Conservation (phyloP, 2,329 filamentous ascomycete genomes). For the Neocucurbitaria cava region DNA sequence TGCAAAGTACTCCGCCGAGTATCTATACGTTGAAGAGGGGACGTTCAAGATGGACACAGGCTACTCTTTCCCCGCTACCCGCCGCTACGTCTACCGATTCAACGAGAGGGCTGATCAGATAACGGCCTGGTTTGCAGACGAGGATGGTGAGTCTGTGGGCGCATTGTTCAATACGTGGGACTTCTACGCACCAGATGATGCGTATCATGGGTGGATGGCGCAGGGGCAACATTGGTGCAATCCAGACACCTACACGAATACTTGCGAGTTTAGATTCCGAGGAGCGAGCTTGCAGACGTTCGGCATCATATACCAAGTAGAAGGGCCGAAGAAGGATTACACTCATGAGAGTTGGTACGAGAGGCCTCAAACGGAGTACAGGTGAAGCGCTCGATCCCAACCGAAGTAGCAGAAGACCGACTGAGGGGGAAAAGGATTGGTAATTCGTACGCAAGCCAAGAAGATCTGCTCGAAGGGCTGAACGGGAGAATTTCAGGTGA, state of each 20-base stretch:
- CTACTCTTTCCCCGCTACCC: constrained; percentile 65
- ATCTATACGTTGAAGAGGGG: constrained; percentile 71
- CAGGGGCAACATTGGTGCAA: constrained; percentile 74
- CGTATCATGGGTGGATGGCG: constrained; percentile 64
- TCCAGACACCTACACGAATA: constrained; percentile 74
- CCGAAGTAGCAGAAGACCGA: background rate
- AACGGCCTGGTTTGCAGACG: constrained; percentile 76
- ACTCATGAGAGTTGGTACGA: constrained; percentile 49
- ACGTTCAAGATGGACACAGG: constrained; percentile 66
- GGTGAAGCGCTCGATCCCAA: background rate
- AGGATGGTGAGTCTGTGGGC: constrained; percentile 73
- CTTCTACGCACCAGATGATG: constrained; percentile 55
- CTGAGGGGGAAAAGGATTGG: background rate
- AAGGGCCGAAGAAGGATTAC: constrained; percentile 78
- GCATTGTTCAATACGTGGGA: constrained; percentile 79
- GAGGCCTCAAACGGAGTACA: constrained; percentile 12
- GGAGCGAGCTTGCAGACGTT: constrained; percentile 34
- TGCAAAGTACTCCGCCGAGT: constrained; percentile 58
- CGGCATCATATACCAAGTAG: constrained; percentile 67
- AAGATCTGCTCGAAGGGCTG: background rate
- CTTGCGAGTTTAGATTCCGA: constrained; percentile 68
- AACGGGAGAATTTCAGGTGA: background rate
- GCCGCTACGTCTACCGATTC: constrained; percentile 78
- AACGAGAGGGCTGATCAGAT: constrained; percentile 65
- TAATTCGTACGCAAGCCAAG: background rate